These are phyloP conservation scores for Choiromyces venosus DNA, from an alignment of 495 filamentous ascomycete species.

Conservation along the genomic window DNA sequence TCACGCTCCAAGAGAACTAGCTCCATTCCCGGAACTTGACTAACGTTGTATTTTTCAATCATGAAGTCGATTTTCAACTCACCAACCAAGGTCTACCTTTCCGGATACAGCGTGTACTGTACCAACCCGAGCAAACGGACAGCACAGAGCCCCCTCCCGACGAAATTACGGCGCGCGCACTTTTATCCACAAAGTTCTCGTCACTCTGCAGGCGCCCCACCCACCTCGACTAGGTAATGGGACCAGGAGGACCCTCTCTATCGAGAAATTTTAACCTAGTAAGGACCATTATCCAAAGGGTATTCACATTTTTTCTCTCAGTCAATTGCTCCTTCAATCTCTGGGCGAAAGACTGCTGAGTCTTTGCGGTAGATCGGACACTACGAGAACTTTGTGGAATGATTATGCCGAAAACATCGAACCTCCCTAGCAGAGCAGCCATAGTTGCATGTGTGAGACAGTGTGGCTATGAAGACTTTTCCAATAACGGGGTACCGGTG, in stretches of 20 bases:
- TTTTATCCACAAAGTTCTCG: not conserved
- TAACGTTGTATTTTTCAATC: not conserved
- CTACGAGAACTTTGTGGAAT: not conserved
- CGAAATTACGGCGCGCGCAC: not conserved
- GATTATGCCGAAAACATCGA: not conserved
- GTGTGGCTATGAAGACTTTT: not conserved
- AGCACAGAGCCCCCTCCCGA: not conserved
- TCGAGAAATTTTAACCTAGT: not conserved
- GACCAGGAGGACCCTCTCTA: not conserved
- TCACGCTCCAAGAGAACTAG: not conserved
- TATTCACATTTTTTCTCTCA: not conserved
- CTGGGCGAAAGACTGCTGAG: not conserved
- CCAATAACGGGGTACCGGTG: not conserved
- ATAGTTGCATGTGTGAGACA: not conserved
- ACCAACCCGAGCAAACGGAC: not conserved
- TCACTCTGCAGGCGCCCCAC: not conserved
- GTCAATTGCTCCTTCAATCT: not conserved
- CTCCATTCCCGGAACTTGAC: not conserved
- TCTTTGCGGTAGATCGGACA: not conserved
- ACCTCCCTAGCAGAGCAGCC: not conserved
- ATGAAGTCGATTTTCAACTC: not conserved
- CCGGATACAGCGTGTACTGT: not conserved
- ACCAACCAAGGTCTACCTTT: not conserved
- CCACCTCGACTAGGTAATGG: not conserved
- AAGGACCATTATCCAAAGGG: not conserved